These are phyloP conservation scores for Boletellus emodensis DNA, from an alignment of 768 basidiomycete genomes.

Conservation along the genomic window DNA sequence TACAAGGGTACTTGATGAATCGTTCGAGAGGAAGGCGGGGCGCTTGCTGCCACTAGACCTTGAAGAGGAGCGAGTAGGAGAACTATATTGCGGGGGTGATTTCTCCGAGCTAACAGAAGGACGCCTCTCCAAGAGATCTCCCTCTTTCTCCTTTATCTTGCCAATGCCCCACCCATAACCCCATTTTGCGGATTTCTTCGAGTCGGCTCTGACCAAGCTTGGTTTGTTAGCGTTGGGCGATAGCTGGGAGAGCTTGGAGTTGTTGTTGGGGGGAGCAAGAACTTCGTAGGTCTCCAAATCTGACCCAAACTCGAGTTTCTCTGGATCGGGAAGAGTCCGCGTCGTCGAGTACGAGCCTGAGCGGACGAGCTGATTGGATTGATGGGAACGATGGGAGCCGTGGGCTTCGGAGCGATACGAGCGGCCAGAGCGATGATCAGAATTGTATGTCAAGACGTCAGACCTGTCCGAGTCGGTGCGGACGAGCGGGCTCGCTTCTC, in stretches of 20 bases:
- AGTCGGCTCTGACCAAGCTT: constrained; percentile 52
- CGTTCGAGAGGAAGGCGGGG: constrained; percentile 46
- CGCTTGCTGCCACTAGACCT: constrained; percentile 39
- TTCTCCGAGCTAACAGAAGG: constrained; percentile 36
- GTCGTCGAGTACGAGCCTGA: constrained; percentile 44
- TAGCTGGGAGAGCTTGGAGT: constrained; percentile 41
- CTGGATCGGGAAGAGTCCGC: constrained; percentile 37
- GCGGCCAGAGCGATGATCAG: constrained; percentile 28
- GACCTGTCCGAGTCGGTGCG: constrained; percentile 41
- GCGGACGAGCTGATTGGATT: constrained; percentile 32
- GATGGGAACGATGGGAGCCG: constrained; percentile 20
- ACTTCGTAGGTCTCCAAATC: constrained; percentile 60
- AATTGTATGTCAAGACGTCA: constrained; percentile 37
- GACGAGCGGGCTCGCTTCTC: constrained; percentile 29
- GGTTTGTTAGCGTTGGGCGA: constrained; percentile 31
- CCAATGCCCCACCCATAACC: constrained; percentile 74
- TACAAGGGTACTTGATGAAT: constrained; percentile 71
- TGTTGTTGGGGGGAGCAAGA: constrained; percentile 27
- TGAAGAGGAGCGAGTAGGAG: constrained; percentile 37
- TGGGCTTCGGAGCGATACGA: constrained; percentile 22
- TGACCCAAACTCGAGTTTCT: constrained; percentile 53
- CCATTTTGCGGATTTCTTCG: constrained; percentile 55
- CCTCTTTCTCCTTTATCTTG: constrained; percentile 46
- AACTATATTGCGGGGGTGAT: constrained; percentile 31
- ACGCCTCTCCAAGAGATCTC: constrained; percentile 31